Conservation (phyloP, 2,329 filamentous ascomycete species). For the Beauveria asiatica region DNA sequence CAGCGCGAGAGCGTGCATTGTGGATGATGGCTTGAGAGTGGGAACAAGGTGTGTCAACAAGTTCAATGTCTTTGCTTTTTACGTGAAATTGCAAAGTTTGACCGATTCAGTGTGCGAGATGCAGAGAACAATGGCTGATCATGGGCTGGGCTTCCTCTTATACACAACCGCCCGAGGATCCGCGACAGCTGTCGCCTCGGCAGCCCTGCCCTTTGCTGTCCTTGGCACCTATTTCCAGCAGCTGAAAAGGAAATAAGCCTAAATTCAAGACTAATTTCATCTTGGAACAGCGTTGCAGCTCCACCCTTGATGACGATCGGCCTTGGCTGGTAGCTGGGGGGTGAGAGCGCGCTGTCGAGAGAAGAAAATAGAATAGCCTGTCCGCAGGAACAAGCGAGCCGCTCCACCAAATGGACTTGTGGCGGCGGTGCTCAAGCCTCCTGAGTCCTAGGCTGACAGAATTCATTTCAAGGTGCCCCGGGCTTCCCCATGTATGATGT, state of each 20-base stretch:
- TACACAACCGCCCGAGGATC: background rate
- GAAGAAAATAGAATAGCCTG: slow-evolving; percentile 3
- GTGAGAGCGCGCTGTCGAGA: background rate
- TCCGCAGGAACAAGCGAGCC: background rate
- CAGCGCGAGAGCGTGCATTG: background rate
- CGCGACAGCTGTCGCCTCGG: background rate
- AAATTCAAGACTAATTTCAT: background rate
- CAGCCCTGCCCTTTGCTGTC: background rate
- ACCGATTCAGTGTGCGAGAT: background rate
- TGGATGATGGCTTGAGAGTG: background rate
- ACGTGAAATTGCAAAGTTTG: too few species aligned
- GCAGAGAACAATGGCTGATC: background rate
- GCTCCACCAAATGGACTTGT: background rate
- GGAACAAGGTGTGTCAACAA: background rate
- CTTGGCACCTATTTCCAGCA: background rate
- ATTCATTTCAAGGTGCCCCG: background rate
- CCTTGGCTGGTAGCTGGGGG: background rate
- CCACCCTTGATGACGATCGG: background rate
- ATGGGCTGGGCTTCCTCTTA: background rate
- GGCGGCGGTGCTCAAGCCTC: slow-evolving; percentile 5
- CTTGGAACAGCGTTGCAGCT: background rate
- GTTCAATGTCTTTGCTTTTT: background rate
- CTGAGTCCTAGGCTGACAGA: slow-evolving; percentile 9
- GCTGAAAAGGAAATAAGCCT: slow-evolving; percentile 1
- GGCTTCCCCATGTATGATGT: background rate